These are phyloP conservation scores for Zasmidium citrigriseum DNA, from an alignment of 2,329 filamentous ascomycete species.

Conservation along the genomic window DNA sequence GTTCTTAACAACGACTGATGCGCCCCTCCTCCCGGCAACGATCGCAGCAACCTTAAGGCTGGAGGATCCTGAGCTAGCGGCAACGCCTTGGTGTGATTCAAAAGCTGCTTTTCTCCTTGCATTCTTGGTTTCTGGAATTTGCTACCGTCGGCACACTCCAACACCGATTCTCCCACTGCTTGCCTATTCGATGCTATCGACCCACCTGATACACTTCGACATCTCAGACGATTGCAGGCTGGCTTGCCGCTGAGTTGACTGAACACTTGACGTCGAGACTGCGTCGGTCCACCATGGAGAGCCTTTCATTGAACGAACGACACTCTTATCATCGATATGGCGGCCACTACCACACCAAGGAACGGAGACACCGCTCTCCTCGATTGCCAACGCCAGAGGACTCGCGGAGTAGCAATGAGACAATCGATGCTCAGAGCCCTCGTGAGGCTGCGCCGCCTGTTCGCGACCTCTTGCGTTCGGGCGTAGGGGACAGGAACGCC, in stretches of 20 bases:
- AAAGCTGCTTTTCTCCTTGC: constrained; percentile 19
- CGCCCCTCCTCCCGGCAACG: constrained; percentile 12
- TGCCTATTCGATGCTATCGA: neutral
- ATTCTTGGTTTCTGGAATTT: constrained; percentile 15
- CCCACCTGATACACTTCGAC: neutral
- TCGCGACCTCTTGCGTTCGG: constrained; percentile 10
- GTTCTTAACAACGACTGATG: constrained; percentile 6
- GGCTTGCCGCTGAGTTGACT: neutral
- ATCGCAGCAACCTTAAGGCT: constrained; percentile 21
- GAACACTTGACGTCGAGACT: neutral
- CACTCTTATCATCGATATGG: constrained; percentile 13
- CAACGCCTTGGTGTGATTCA: constrained; percentile 11
- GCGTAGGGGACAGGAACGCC: constrained; percentile 1
- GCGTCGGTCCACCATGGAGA: constrained; percentile 19
- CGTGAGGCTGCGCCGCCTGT: constrained; percentile 12
- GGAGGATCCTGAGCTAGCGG: constrained; percentile 17
- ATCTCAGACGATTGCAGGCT: neutral
- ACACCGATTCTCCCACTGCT: constrained; percentile 13
- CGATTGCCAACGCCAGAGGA: constrained; percentile 34
- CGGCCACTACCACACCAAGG: constrained; percentile 15
- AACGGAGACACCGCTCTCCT: constrained; percentile 27
- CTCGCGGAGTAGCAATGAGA: constrained; percentile 31
- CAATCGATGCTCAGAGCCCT: constrained; percentile 23
- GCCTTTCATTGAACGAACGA: constrained; percentile 21
- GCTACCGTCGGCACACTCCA: neutral